Evolutionary conservation across 768 basidiomycete genomes (phyloP).

Genomic region (Mycena belliarum): DNA sequence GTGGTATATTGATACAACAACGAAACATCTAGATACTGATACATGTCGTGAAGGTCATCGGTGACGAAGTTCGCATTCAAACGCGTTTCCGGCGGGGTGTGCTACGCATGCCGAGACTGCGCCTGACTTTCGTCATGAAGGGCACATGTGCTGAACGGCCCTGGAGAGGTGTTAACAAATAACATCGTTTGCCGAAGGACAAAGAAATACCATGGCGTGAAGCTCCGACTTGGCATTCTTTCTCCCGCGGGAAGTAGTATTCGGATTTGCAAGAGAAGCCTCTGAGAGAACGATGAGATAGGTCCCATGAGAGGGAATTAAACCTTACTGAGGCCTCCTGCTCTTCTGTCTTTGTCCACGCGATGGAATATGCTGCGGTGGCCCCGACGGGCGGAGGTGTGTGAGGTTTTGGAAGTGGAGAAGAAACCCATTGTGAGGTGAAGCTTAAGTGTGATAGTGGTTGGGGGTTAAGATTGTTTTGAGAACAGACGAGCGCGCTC

Average conservation of each 20-base stretch:
- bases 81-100: constrained; percentile 38
- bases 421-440: constrained; percentile 23
- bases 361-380: constrained; percentile 33
- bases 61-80: too few relatives aligned
- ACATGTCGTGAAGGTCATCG: too few relatives aligned
- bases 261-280: constrained; percentile 52
- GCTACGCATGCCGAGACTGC: constrained; percentile 51
- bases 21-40: too few relatives aligned
- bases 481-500: too few relatives aligned
- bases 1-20: too few relatives aligned
- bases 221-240: constrained; percentile 49
- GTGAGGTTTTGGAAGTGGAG: constrained; percentile 1
- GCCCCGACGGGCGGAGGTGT: background rate
- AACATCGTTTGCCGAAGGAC: too few relatives aligned
- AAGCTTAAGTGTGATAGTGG: background rate
- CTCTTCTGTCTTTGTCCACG: constrained; percentile 45
- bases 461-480: background rate
- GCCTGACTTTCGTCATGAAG: constrained; percentile 53
- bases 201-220: constrained; percentile 38
- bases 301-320: background rate
- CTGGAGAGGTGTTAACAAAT: constrained; percentile 29
- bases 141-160: constrained; percentile 49
- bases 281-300: constrained; percentile 26
- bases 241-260: constrained; percentile 46
- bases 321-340: constrained; percentile 37